These are phyloP conservation scores for Pseudogymnoascus sp. DNA, from an alignment of 2,329 filamentous ascomycete genomes.

Conservation along the genomic window DNA sequence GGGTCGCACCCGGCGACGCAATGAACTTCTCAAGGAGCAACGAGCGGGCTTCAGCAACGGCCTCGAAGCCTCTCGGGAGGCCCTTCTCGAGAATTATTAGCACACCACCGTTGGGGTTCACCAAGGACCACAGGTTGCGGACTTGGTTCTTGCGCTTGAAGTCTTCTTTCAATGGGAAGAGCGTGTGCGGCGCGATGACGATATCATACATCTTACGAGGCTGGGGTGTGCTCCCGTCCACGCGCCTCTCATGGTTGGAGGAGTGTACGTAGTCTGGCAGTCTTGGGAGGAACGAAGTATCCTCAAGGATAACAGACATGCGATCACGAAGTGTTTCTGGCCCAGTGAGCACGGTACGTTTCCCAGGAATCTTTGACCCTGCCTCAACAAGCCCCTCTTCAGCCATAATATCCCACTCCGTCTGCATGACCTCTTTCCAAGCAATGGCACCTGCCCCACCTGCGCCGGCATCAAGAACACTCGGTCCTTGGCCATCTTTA, in stretches of 20 bases:
- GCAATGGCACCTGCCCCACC: constrained; percentile 67
- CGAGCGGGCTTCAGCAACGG: constrained; percentile 75
- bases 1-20: constrained; percentile 47
- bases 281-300: constrained; percentile 86
- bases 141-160: constrained; percentile 71
- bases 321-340: constrained; percentile 68
- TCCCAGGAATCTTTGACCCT: constrained; percentile 49
- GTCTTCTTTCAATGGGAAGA: constrained; percentile 69
- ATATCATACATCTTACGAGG: constrained; percentile 77
- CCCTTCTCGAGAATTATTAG: constrained; percentile 87
- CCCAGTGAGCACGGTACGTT: constrained; percentile 72
- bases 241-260: constrained; percentile 48
- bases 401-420: constrained; percentile 70
- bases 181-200: constrained; percentile 78
- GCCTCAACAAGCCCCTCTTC: constrained; percentile 44
- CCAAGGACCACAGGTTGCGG: constrained; percentile 81
- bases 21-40: constrained; percentile 72
- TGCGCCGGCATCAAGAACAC: constrained; percentile 66
- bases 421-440: constrained; percentile 68
- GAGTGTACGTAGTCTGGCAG: constrained; percentile 78
- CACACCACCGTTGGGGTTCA: constrained; percentile 78
- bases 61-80: constrained; percentile 84
- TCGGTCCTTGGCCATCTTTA: constrained; percentile 46
- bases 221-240: constrained; percentile 50
- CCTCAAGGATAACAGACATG: constrained; percentile 67